Conservation (phyloP, 352 stramenopile species). For the Globisporangium okanoganense region DNA sequence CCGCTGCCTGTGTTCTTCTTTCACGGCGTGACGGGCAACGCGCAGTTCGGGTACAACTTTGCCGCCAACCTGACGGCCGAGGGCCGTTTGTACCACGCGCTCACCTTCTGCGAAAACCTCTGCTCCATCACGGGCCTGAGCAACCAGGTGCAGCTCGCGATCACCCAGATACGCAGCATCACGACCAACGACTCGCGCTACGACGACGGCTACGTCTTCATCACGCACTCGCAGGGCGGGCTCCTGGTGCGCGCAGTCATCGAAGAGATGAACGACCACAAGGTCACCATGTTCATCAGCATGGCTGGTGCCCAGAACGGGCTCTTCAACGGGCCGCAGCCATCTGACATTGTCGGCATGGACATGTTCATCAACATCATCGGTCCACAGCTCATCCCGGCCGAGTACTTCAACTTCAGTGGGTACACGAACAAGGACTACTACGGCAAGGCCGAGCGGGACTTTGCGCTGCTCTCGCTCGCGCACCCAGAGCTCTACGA, state of each 20-base stretch:
- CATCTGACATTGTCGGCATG: no score
- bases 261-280: constrained; percentile 33
- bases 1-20: constrained; percentile 26
- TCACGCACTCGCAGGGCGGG: constrained; percentile 25
- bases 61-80: constrained; percentile 15
- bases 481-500: no score
- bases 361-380: no score
- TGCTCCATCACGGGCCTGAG: constrained; percentile 15
- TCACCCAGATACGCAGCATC: constrained; percentile 18
- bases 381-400: no score
- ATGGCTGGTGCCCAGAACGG: constrained; percentile 24
- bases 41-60: neutral
- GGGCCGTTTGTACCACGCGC: constrained; percentile 11
- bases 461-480: no score
- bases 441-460: no score
- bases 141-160: constrained; percentile 17
- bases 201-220: constrained; percentile 24
- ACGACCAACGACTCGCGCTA: constrained; percentile 15
- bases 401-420: no score
- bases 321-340: constrained; percentile 17
- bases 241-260: constrained; percentile 18
- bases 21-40: constrained; percentile 18
- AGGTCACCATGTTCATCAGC: constrained; percentile 19
- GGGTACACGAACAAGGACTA: no score
- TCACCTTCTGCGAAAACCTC: constrained; percentile 19